Percentiles rank a stretch among this genome's conserved stretches.
Evolutionary conservation across 1,284 basidiomycete species (phyloP).

Genomic region (Trichosporon faecale): DNA sequence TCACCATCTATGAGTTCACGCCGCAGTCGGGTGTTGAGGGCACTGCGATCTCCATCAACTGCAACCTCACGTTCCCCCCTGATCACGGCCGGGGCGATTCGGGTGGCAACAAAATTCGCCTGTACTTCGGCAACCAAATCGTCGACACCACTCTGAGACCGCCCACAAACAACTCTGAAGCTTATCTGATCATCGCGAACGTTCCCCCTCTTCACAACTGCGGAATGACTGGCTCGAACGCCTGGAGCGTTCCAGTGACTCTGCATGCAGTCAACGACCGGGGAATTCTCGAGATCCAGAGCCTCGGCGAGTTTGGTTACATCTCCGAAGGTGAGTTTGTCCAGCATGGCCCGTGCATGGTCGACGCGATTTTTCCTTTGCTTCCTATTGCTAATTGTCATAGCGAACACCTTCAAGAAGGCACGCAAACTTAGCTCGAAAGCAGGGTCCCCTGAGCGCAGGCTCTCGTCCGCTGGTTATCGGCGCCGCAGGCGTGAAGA

Average conservation of each 20-base stretch:
- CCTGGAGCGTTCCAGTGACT: slow-evolving; percentile 31
- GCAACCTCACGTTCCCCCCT: slow-evolving; percentile 31
- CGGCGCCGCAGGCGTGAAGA: slow-evolving; percentile 15
- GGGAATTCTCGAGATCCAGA: slow-evolving; percentile 34
- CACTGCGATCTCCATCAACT: slow-evolving; percentile 32
- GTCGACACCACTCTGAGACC: slow-evolving; percentile 36
- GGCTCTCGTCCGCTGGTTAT: slow-evolving; percentile 5
- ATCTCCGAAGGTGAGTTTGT: slow-evolving; percentile 17
- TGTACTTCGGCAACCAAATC: slow-evolving; percentile 36
- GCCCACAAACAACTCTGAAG: neutral
- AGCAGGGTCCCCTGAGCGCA: slow-evolving; percentile 14
- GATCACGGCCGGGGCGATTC: slow-evolving; percentile 8
- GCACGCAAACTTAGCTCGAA: slow-evolving; percentile 18
- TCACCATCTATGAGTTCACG: slow-evolving; percentile 31
- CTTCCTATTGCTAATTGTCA: neutral
- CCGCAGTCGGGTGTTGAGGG: slow-evolving; percentile 36
- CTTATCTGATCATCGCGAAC: slow-evolving; percentile 13
- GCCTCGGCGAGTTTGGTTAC: slow-evolving; percentile 38
- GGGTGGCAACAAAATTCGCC: slow-evolving; percentile 27
- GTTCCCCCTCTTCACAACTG: slow-evolving; percentile 9
- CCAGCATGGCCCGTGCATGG: slow-evolving; percentile 1
- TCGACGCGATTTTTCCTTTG: neutral
- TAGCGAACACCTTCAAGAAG: slow-evolving; percentile 14
- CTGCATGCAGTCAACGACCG: slow-evolving; percentile 40
- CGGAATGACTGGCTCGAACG: neutral